These are phyloP conservation scores for Coffea canephora DNA, from an alignment of 257 asterid species.

Conservation along the genomic window DNA sequence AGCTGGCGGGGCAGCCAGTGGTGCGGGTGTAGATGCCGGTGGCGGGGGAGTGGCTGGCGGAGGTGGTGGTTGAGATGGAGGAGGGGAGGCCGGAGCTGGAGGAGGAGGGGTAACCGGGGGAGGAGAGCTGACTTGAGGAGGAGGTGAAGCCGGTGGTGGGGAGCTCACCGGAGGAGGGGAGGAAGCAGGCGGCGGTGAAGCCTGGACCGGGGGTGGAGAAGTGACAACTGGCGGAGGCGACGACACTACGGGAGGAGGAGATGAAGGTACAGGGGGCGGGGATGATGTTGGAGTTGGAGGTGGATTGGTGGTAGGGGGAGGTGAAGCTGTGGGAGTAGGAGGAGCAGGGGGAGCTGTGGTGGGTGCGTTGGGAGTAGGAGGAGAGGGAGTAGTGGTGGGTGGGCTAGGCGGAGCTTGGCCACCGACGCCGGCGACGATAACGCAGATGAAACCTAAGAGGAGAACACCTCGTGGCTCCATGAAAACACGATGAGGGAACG, in stretches of 20 bases:
- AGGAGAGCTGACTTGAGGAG: constrained; percentile 18
- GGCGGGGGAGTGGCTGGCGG: constrained; percentile 44
- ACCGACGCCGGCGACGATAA: constrained; percentile 44
- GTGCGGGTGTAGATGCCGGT: constrained; percentile 44
- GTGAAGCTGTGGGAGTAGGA: constrained; percentile 31
- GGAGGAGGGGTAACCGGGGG: constrained; percentile 35
- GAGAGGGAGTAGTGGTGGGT: constrained; percentile 39
- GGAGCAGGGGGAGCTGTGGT: constrained; percentile 40
- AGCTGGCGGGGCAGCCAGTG: constrained; percentile 55
- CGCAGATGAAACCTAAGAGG: constrained; percentile 47
- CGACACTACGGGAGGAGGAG: constrained; percentile 29
- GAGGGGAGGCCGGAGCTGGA: constrained; percentile 46
- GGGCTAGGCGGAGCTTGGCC: constrained; percentile 64
- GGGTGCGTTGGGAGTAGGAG: constrained; percentile 36
- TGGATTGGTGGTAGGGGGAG: constrained; percentile 25
- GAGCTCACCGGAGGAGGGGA: constrained; percentile 20
- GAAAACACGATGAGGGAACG: background rate
- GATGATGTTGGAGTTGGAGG: constrained; percentile 20
- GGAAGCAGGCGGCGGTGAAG: constrained; percentile 19
- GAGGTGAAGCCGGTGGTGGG: constrained; percentile 33
- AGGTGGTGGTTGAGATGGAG: constrained; percentile 47
- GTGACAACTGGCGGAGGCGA: constrained; percentile 33
- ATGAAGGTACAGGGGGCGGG: constrained; percentile 21
- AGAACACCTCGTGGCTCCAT: constrained; percentile 40
- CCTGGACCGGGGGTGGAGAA: constrained; percentile 25